Base-by-base conservation (phyloP, 2,329 filamentous ascomycete species). In the Grosmannia huntii region DNA sequence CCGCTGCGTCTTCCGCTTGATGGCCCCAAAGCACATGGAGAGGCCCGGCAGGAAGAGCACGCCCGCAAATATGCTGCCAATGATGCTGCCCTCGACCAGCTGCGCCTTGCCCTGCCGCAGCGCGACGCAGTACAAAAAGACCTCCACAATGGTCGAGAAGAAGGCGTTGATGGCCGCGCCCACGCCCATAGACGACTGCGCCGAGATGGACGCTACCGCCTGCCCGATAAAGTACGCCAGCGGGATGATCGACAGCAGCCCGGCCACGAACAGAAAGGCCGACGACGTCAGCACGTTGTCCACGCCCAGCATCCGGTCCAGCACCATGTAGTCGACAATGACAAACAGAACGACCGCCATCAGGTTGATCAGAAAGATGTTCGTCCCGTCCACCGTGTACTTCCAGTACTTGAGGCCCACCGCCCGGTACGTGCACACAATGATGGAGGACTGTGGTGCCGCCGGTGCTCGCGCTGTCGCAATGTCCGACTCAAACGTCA, bases 151-250 rank as follows among this genome's bases (percentile, higher is more conserved):
- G 1, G 94, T 99, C 14, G 91, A 96, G 75, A 99, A 99, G 71
- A 99, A 95, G 53, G 94, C 94, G 66, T 99, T 99, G 75, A 97
- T 89, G 36, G 92, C 95, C 31, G 94, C 94, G 68, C 94, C 94
- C 10, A 99, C 79, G 28, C 94, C 94, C 94, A 99, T 99, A 5
- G 92, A 96, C 1, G 92, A 97, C 70, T 99, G 94, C 1, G 94
- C 94, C 11, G 94, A 99, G 65, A 99, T 99, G 56, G 94, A 99
- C 2, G 94, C 94, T 52, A 99, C 94, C 44, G 94, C 94, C 73
- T 99, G 94, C 1, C 94, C 94, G 64, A 99, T 99, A 70, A 99
- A 99, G 73, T 99, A 99, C 16, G 94, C 94, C 57, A 99, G 73
- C 3, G 94, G 94, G 54, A 99, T 96, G 69, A 99, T 95, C 51